Evolutionary conservation across 1,139 yeast species (phyloP), one percentile per base, ranked within the genome.

Genomic region (Petasospora rhodanensis): DNA sequence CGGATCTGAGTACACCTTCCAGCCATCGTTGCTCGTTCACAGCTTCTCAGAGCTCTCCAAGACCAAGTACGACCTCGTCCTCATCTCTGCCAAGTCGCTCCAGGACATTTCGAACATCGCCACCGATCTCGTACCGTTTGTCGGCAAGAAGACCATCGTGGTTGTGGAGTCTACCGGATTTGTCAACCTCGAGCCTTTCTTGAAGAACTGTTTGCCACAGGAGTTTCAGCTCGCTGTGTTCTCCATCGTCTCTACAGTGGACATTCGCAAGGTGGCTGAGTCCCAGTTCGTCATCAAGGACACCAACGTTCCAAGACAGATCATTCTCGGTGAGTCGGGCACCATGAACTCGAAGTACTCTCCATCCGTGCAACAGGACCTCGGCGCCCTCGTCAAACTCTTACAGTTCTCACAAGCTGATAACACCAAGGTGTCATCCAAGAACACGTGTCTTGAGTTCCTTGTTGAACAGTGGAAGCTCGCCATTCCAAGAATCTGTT

Each of bases 401-500:
- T 54, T 63, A 5, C 56, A 53, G 24, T 41, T 57, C 54, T 35
- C 64, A 51, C 47, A 46, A 41, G 37, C 68, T 17, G 69, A 68
- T 26, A 66, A 71, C 30, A 63, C 74, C 42, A 71, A 64, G 58
- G 70, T 75, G 24, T 58, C 60, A 38, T 42, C 31, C 40, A 56
- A 51, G 29, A 39, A 46, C 19, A 69, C 72, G 20, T 69, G 76
- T 9, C 61, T 68, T 33, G 86, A 80, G 45, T 81, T 80, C 51
- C 64, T 76, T 58, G 74, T 79, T 9, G 77, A 75, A 47, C 95
- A 86, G 58, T 86, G 96, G 96, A 79, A 79, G 52, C 67, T 83
- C 38, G 89, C 93, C 1, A 68, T 86, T 39, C 86, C 95, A 5
- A 69, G 79, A 40, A 73, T 86, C 28, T 79, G 87, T 12, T 77